Conservation (phyloP, 2,329 filamentous ascomycete species). For the Exophiala dermatitidis region DNA sequence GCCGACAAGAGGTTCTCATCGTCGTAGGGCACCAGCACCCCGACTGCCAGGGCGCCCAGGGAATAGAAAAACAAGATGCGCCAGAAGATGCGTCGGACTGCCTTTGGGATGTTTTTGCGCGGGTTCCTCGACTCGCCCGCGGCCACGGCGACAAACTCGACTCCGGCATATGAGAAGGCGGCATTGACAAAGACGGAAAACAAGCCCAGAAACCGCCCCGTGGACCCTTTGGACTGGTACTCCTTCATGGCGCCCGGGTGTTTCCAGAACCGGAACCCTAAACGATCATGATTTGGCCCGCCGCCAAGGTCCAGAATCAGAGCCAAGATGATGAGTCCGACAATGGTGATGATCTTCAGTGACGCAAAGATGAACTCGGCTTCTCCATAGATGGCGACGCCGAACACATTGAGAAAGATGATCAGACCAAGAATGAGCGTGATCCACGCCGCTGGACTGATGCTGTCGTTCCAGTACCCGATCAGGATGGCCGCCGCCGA, state of each 20-base stretch:
- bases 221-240: constrained; percentile 27
- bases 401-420: constrained; percentile 58
- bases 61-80: constrained; percentile 54
- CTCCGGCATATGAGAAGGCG: constrained; percentile 34
- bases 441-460: constrained; percentile 21
- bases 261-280: constrained; percentile 61
- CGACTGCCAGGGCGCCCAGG: constrained; percentile 27
- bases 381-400: constrained; percentile 63
- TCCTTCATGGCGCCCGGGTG: constrained; percentile 54
- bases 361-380: constrained; percentile 54
- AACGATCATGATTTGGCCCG: constrained; percentile 54
- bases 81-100: constrained; percentile 49
- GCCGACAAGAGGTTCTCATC: constrained; percentile 49
- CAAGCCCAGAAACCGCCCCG: constrained; percentile 49
- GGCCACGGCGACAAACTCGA: constrained; percentile 49
- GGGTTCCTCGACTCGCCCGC: constrained; percentile 52
- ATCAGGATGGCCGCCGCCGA: neutral
- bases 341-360: constrained; percentile 61
- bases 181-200: constrained; percentile 42
- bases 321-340: constrained; percentile 59
- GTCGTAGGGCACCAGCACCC: constrained; percentile 52
- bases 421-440: constrained; percentile 25
- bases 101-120: constrained; percentile 47
- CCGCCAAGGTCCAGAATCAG: constrained; percentile 59
- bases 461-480: neutral